Evolutionary conservation across 257 asterid genomes (phyloP), one percentile per base, ranked within the genome.

Genomic region (Gynochthodes officinalis): DNA sequence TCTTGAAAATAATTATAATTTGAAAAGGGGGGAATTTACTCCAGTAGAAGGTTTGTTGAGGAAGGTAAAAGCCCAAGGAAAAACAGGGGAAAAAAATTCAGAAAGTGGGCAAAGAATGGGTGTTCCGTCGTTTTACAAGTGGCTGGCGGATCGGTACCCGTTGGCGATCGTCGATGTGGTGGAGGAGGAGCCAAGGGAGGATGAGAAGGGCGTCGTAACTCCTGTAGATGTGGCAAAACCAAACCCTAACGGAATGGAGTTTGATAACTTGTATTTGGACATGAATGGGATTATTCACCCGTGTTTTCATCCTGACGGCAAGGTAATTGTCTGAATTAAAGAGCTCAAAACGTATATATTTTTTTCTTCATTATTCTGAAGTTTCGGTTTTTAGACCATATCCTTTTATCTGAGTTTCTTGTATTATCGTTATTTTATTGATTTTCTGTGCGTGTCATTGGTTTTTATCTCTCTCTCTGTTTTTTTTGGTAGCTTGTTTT

Each of bases 281-380:
- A 89, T 93, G 98, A 93, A 93, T 77, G 97, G 97, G 35, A 90
- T 93, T 48, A 93, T 93, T 81, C 98, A 93, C 75, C 98, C 98
- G 4, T 93, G 98, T 88, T 93, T 93, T 83, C 97, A 93, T 62
- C 98, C 98, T 1, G 96, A 93, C 53, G 98, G 97, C 82, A 88
- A 80, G 94, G 98, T 93, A 85, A 64, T 35, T 25, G 35, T 69
- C 44, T 11, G 28, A 30, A 32, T 28, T 48, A 1, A 18, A 21
- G 35, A 66, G 42, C 57, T 27, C 9, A 3, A n/a, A n/a, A n/a
- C n/a, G n/a, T n/a, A n/a, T n/a, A n/a, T n/a, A n/a, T n/a, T n/a
- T 18, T 7, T 23, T 6, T 35, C 33, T 61, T 35, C n/a, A 3
- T 28, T 2, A 16, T 1, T 10, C 28, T n/a, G 14, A 25, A 54